Percentiles rank a stretch among this genome's conserved stretches.
phyloP scores from a whole-genome alignment of 169 alveolate genomes.

The Plasmodium falciparum region DNA sequence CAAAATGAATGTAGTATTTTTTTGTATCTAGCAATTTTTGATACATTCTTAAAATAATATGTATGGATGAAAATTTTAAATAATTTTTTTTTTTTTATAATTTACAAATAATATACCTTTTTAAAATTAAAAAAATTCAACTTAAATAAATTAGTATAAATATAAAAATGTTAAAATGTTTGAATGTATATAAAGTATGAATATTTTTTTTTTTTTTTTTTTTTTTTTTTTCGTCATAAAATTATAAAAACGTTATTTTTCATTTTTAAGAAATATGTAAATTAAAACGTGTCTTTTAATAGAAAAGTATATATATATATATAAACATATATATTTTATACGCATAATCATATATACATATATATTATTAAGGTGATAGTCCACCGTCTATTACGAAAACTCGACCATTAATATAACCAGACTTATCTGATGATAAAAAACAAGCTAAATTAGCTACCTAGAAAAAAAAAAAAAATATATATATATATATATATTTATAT shows the following conservation, averaged over 20 bases:
- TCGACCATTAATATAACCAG: slow-evolving; percentile 80
- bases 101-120: no score
- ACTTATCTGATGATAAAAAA: slow-evolving; percentile 81
- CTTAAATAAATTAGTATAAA: no score
- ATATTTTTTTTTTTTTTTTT: background rate
- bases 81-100: no score
- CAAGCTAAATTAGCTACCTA: slow-evolving; percentile 83
- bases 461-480: background rate
- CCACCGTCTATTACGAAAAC: slow-evolving; percentile 82
- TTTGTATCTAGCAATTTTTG: no score
- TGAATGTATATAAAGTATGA: background rate
- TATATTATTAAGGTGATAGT: slow-evolving; percentile 37
- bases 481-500: background rate
- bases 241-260: background rate
- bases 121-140: no score
- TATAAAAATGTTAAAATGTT: no score
- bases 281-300: no score
- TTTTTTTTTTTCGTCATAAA: background rate
- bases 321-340: background rate
- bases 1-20: no score
- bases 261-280: no score
- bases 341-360: slow-evolving; percentile 4
- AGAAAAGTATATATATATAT: background rate
- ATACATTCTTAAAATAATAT: no score
- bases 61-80: no score